These are phyloP conservation scores for Domatiomyces globalis DNA, from an alignment of 2,329 filamentous ascomycete species.

Conservation along the genomic window DNA sequence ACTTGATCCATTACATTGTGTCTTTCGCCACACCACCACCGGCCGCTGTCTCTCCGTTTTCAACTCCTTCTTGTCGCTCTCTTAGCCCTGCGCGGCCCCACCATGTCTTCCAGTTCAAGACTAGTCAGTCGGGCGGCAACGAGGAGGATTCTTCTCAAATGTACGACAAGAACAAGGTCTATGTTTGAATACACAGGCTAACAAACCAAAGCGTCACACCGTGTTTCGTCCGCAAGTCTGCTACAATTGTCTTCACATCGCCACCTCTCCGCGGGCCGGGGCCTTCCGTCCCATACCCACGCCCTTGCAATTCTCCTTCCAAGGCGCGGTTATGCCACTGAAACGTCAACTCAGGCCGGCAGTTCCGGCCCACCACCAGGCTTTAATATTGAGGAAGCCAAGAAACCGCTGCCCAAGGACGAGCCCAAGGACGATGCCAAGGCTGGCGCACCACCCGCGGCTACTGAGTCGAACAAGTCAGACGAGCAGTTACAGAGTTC, in stretches of 20 bases:
- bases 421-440: constrained; percentile 37
- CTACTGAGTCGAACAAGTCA: constrained; percentile 15
- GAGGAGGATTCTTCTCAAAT: constrained; percentile 13
- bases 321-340: constrained; percentile 40
- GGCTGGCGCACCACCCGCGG: constrained; percentile 14
- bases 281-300: neutral
- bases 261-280: neutral
- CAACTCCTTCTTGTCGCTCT: neutral
- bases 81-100: neutral
- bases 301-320: constrained; percentile 46
- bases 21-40: neutral
- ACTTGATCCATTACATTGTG: constrained; percentile 4
- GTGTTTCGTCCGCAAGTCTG: neutral
- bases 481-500: constrained; percentile 26
- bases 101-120: constrained; percentile 17
- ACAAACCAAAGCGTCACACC: neutral
- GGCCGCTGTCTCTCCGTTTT: neutral
- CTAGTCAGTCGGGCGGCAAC: constrained; percentile 17
- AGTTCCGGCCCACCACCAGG: constrained; percentile 64
- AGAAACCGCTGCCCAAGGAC: constrained; percentile 61
- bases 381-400: constrained; percentile 79
- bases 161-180: constrained; percentile 1
- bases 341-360: constrained; percentile 37
- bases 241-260: neutral
- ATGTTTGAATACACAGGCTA: neutral